These are phyloP conservation scores for Juglanconis oblonga DNA, from an alignment of 2,329 filamentous ascomycete species.

Conservation along the genomic window DNA sequence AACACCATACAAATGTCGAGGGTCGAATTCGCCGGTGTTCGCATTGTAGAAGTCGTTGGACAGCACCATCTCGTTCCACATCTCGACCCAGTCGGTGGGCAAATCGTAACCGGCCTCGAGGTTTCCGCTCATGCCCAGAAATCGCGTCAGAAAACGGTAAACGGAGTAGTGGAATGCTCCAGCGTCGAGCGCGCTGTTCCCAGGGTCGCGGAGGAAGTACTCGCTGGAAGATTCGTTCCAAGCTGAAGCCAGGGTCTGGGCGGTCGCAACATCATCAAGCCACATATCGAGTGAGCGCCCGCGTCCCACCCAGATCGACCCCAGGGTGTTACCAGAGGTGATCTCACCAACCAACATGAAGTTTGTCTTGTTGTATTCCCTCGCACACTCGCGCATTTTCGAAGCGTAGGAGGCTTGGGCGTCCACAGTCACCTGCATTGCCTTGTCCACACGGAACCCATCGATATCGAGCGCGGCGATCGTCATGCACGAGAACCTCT, in stretches of 20 bases:
- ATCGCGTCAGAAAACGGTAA: slow-evolving; percentile 29
- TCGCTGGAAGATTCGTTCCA: slow-evolving; percentile 19
- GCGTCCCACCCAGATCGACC: slow-evolving; percentile 58
- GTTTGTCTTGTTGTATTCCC: slow-evolving; percentile 53
- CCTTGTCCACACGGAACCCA: slow-evolving; percentile 64
- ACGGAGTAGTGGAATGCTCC: slow-evolving; percentile 39
- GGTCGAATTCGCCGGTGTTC: slow-evolving; percentile 60
- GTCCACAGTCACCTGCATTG: slow-evolving; percentile 57
- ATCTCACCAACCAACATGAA: slow-evolving; percentile 64
- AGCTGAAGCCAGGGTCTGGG: slow-evolving; percentile 12
- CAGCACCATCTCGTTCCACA: slow-evolving; percentile 55
- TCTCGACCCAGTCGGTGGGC: slow-evolving; percentile 38
- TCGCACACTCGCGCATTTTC: slow-evolving; percentile 54
- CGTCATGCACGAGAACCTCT: slow-evolving; percentile 59
- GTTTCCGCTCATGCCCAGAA: slow-evolving; percentile 30
- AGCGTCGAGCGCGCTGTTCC: slow-evolving; percentile 43
- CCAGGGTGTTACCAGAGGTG: slow-evolving; percentile 58
- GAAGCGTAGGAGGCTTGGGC: slow-evolving; percentile 55
- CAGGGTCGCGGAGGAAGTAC: slow-evolving; percentile 55
- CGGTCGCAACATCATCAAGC: slow-evolving; percentile 15
- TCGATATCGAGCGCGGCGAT: slow-evolving; percentile 61
- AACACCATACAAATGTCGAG: slow-evolving; percentile 61
- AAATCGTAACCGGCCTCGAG: slow-evolving; percentile 30
- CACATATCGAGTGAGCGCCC: slow-evolving; percentile 43
- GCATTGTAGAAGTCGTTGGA: slow-evolving; percentile 60